Conservation (phyloP, 2,329 filamentous ascomycete species). For the Aspergillus aculeatus region DNA sequence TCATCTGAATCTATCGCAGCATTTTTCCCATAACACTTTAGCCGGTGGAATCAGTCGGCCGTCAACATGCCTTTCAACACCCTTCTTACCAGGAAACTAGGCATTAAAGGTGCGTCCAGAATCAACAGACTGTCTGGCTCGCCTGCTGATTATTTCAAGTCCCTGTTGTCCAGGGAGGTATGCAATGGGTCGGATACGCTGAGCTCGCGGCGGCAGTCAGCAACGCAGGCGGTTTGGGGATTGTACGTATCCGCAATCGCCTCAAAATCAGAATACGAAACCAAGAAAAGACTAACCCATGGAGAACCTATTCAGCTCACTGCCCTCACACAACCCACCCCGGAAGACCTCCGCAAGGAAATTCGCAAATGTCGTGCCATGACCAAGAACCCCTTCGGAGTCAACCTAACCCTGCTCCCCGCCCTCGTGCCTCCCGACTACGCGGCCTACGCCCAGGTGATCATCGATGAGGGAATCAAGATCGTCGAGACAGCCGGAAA, state of each 20-base stretch:
- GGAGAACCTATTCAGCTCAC: conserved; percentile 41
- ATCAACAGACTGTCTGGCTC: not conserved
- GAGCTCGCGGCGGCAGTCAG: conserved; percentile 55
- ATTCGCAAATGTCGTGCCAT: conserved; percentile 82
- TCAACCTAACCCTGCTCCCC: conserved; percentile 93
- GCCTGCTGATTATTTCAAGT: conserved; percentile 32
- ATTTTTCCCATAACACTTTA: not conserved
- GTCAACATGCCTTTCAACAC: conserved; percentile 63
- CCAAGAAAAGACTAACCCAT: not conserved
- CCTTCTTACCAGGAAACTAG: conserved; percentile 60
- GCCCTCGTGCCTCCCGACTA: conserved; percentile 90
- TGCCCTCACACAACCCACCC: conserved; percentile 81
- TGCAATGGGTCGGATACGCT: conserved; percentile 58
- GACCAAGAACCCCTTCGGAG: conserved; percentile 67
- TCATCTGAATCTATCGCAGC: not conserved
- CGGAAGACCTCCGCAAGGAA: conserved; percentile 88
- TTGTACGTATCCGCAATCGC: conserved; percentile 38
- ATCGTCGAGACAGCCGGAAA: conserved; percentile 94
- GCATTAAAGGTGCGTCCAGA: conserved; percentile 44
- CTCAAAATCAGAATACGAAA: not conserved
- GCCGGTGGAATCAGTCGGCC: not conserved
- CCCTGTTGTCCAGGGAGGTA: conserved; percentile 52
- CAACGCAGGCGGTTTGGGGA: conserved; percentile 54
- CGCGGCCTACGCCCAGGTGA: conserved; percentile 81
- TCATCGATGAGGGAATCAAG: conserved; percentile 87